Conservation (phyloP, 768 basidiomycete genomes). For the Boletus pseudopeckii region DNA sequence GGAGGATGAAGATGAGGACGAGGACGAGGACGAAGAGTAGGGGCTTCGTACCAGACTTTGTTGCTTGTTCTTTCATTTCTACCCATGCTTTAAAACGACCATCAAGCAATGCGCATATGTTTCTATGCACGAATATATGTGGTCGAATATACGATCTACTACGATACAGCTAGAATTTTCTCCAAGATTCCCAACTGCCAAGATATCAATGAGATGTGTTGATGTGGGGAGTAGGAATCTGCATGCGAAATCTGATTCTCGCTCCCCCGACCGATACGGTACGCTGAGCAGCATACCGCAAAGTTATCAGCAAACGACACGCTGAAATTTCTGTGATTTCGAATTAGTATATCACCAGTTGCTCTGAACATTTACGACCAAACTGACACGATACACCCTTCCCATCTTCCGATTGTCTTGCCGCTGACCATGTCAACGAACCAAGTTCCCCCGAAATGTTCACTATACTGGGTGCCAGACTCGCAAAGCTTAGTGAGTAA, state of each 20-base stretch:
- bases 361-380: neutral
- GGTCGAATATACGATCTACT: constrained; percentile 8
- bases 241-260: constrained; percentile 39
- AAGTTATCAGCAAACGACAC: constrained; percentile 51
- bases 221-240: constrained; percentile 39
- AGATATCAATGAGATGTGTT: constrained; percentile 39
- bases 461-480: constrained; percentile 57
- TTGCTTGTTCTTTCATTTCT: neutral
- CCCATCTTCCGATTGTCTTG: constrained; percentile 69
- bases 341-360: constrained; percentile 6
- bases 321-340: constrained; percentile 55
- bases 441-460: constrained; percentile 56
- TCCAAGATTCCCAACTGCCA: constrained; percentile 57
- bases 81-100: constrained; percentile 12
- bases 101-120: constrained; percentile 18
- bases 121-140: constrained; percentile 12
- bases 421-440: constrained; percentile 72
- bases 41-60: constrained; percentile 12
- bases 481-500: constrained; percentile 68
- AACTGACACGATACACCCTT: constrained; percentile 70
- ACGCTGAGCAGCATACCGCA: constrained; percentile 56
- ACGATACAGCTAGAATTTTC: constrained; percentile 31
- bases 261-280: constrained; percentile 43
- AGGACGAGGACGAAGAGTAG: constrained; percentile 52
- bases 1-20: constrained; percentile 33